Percentiles rank a stretch among this genome's conserved stretches.
phyloP scores from a whole-genome alignment of 2,329 filamentous ascomycete species.

The Rutstroemia sydowiana region DNA sequence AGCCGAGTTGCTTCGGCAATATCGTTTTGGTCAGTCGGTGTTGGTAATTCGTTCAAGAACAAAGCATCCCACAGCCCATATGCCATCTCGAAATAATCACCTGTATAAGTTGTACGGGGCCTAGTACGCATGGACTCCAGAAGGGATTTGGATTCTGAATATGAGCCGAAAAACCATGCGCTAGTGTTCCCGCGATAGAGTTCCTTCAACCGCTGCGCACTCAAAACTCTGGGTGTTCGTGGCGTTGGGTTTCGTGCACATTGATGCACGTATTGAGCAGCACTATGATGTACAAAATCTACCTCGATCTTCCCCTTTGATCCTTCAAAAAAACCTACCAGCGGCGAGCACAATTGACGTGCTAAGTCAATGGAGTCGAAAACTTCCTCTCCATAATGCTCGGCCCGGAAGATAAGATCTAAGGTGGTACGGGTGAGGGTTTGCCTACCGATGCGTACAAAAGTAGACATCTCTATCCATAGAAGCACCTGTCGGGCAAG shows the following conservation, averaged over 20 bases:
- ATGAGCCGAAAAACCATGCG: not conserved
- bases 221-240: not conserved
- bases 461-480: constrained; percentile 1
- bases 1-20: not conserved
- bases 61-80: not conserved
- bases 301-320: not conserved
- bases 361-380: not conserved
- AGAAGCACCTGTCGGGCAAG: not conserved
- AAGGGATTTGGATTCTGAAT: not conserved
- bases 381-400: not conserved
- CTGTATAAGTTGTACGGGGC: not conserved
- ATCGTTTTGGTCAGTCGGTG: not conserved
- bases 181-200: not conserved
- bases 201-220: not conserved
- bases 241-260: not conserved
- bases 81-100: constrained; percentile 1
- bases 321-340: not conserved
- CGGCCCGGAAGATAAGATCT: not conserved
- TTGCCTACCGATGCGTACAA: not conserved
- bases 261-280: constrained; percentile 1
- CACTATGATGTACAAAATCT: not conserved
- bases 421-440: not conserved
- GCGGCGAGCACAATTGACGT: not conserved
- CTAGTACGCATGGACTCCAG: not conserved
- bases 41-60: not conserved